Evolutionary conservation across 345 rosid species (phyloP).

Genomic region (Noccaea caerulescens): DNA sequence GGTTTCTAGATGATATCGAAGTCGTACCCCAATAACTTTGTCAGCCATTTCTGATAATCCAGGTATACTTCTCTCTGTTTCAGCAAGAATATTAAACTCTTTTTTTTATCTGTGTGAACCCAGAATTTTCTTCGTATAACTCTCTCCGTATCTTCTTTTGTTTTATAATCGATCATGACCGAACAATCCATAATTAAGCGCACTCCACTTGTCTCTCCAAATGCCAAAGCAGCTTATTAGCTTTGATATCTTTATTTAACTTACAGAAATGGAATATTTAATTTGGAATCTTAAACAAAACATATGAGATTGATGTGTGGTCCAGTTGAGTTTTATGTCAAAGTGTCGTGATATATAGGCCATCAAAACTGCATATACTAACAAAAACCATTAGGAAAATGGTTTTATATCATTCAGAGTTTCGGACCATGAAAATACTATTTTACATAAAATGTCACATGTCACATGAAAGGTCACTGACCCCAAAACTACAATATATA

Average conservation of each 20-base stretch:
- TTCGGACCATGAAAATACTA: conserved; percentile 7
- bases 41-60: too few relatives aligned
- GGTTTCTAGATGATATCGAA: too few relatives aligned
- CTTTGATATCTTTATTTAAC: neutral
- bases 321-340: conserved; percentile 31
- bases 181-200: too few relatives aligned
- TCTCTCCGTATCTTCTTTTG: neutral
- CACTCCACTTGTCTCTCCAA: too few relatives aligned
- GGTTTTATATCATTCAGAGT: conserved; percentile 3
- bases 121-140: too few relatives aligned
- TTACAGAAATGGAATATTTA: neutral
- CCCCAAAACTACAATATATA: conserved; percentile 25
- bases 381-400: conserved; percentile 1
- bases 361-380: conserved; percentile 17
- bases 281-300: neutral
- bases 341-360: conserved; percentile 30
- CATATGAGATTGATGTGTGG: conserved; percentile 23
- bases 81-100: too few relatives aligned
- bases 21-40: too few relatives aligned
- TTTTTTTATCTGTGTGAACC: too few relatives aligned
- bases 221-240: neutral
- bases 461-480: conserved; percentile 40
- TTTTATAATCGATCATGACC: too few relatives aligned
- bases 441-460: conserved; percentile 35
- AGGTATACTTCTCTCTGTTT: too few relatives aligned